These are phyloP conservation scores for Fraxinus sp. DNA, from an alignment of 305 asterid species.

Conservation along the genomic window DNA sequence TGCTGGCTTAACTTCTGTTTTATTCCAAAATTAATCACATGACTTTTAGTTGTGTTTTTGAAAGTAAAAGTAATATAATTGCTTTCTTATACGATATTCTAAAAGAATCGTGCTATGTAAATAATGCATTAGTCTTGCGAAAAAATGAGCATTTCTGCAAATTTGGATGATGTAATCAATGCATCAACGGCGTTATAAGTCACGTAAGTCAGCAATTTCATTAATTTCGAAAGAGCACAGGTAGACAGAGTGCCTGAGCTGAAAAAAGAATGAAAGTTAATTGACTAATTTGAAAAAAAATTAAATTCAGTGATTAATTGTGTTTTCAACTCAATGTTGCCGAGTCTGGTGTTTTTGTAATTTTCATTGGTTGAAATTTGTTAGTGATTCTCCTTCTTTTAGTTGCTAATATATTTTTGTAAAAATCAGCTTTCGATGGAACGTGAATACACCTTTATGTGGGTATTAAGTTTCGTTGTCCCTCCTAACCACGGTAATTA, in stretches of 20 bases:
- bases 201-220: not conserved
- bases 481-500: constrained; percentile 90
- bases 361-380: not conserved
- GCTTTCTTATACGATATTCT: not conserved
- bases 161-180: not conserved
- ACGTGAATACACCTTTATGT: constrained; percentile 86
- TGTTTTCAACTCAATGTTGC: not conserved
- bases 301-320: not conserved
- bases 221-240: not conserved
- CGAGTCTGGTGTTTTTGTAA: not conserved
- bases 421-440: constrained; percentile 71
- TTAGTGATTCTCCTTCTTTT: constrained; percentile 8
- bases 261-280: not conserved
- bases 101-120: not conserved
- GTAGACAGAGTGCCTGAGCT: not conserved
- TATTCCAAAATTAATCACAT: not conserved
- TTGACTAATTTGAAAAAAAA: not conserved
- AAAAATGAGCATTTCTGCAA: not conserved
- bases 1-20: not conserved
- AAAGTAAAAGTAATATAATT: not conserved
- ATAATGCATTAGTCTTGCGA: not conserved
- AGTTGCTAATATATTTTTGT: constrained; percentile 12
- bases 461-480: constrained; percentile 94
- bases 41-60: not conserved
- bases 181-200: not conserved